Evolutionary conservation across 441 rosid species (phyloP).

Genomic region (Populus hybrid): DNA sequence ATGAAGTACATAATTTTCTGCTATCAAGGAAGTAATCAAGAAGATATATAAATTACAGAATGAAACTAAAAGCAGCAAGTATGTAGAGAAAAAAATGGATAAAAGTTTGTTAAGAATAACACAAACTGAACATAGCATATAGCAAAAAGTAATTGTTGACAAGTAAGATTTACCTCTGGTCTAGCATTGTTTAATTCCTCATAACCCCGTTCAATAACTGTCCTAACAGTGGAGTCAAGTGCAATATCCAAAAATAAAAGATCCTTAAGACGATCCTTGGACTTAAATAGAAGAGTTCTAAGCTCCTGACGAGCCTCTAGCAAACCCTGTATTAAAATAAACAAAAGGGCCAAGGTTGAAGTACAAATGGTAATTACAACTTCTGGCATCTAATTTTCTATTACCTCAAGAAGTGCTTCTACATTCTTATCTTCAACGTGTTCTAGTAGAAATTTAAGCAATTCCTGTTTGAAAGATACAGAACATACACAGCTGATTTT

Average conservation of each 20-base stretch:
- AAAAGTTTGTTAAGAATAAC: conserved; percentile 6
- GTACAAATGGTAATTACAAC: conserved; percentile 3
- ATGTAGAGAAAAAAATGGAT: background rate
- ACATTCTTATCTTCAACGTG: conserved; percentile 90
- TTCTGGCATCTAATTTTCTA: conserved; percentile 3
- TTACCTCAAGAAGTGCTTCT: conserved; percentile 90
- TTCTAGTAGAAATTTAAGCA: conserved; percentile 79
- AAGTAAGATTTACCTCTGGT: conserved; percentile 62
- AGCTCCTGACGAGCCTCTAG: conserved; percentile 98
- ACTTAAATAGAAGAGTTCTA: conserved; percentile 63
- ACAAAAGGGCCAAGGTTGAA: background rate
- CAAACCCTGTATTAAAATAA: conserved; percentile 57
- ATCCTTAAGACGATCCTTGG: conserved; percentile 88
- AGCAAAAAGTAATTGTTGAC: conserved; percentile 3
- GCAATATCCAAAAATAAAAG: conserved; percentile 88
- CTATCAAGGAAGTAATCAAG: conserved; percentile 24
- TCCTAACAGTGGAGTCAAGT: conserved; percentile 93
- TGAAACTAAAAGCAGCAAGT: conserved; percentile 12
- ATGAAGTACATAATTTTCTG: conserved; percentile 92
- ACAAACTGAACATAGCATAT: background rate
- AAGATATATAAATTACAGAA: conserved; percentile 7
- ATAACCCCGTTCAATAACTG: conserved; percentile 93
- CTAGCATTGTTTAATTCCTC: conserved; percentile 75
- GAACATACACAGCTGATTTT: conserved; percentile 9
- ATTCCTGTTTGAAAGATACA: conserved; percentile 45